These are phyloP conservation scores for Ceratocystis destructans DNA, from an alignment of 2,329 filamentous ascomycete species.

Conservation along the genomic window DNA sequence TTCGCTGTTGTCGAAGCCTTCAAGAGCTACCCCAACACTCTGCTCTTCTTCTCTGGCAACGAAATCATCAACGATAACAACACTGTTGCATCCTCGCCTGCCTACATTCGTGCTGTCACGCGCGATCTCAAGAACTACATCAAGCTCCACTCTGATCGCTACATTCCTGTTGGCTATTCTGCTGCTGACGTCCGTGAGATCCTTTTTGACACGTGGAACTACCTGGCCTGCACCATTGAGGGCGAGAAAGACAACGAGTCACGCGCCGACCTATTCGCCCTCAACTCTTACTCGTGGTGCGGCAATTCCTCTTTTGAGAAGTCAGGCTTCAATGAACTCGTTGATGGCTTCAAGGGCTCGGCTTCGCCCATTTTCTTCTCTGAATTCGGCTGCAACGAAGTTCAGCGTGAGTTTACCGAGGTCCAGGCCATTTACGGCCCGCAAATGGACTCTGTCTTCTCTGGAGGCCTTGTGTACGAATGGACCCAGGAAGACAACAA, in stretches of 20 bases:
- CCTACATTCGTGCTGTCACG: conserved; percentile 61
- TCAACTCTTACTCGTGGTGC: conserved; percentile 64
- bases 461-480: conserved; percentile 70
- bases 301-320: conserved; percentile 48
- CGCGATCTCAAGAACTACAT: conserved; percentile 74
- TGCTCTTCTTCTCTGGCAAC: conserved; percentile 67
- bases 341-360: conserved; percentile 49
- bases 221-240: conserved; percentile 52
- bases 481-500: conserved; percentile 58
- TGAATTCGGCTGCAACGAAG: conserved; percentile 66
- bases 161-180: conserved; percentile 66
- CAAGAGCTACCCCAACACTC: conserved; percentile 51
- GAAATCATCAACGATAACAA: conserved; percentile 58
- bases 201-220: conserved; percentile 61
- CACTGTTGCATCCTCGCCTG: conserved; percentile 47
- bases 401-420: conserved; percentile 61
- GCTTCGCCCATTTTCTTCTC: conserved; percentile 70
- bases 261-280: conserved; percentile 58
- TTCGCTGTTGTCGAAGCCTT: conserved; percentile 55
- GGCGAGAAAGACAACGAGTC: conserved; percentile 45
- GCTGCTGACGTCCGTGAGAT: conserved; percentile 64
- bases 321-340: conserved; percentile 49
- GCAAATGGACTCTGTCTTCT: conserved; percentile 55
- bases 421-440: conserved; percentile 56
- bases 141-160: conserved; percentile 51